Base-by-base conservation (phyloP, 768 basidiomycete genomes). In the Hemileccinum rubropunctum region DNA sequence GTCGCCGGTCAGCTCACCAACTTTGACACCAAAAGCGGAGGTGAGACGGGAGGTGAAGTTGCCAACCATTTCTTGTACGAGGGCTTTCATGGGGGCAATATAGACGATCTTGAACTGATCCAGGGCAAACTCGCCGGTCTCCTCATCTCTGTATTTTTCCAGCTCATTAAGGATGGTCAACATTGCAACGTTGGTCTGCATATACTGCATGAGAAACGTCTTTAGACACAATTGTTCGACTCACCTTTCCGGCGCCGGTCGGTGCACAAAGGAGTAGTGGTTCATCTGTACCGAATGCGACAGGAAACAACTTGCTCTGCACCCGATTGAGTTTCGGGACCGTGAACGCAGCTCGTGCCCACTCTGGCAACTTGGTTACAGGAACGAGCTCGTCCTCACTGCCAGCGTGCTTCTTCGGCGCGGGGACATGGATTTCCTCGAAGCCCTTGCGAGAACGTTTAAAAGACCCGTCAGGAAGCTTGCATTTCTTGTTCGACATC, bases 401-500 rank as follows among this genome's bases (percentile, higher is more conserved):
- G 3, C 77, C 72, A 0, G 79, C 76, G 55, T 87, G 83, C 52
- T 84, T 78, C 73, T 95, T 95, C 10, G 94, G 94, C 0, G 91
- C 87, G 4, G 95, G 95, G 1, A 99, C 91, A 55, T 98, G 94
- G 28, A 99, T 95, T 68, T 99, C 97, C 66, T 98, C 97, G 66
- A 90, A 98, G 1, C 97, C 94, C 68, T 99, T 99, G 71, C 88
- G 86, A 15, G 90, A 81, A 40, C 95, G 87, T 72, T 98, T 98
- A 79, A 98, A 95, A 14, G 94, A 97, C 4, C 97, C 97, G 35
- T 97, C 93, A 0, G 97, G 97, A 3, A 98, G 83, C 66, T 95
- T 97, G 73, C 88, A 91, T 73, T 98, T 98, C 72, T 98, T 98
- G 75, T 98, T 98, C 14, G 91, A 91, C 95, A 98, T 99, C 53